These are phyloP conservation scores for Atkinsonella hypoxylon DNA, from an alignment of 2,329 filamentous ascomycete genomes.

Conservation along the genomic window DNA sequence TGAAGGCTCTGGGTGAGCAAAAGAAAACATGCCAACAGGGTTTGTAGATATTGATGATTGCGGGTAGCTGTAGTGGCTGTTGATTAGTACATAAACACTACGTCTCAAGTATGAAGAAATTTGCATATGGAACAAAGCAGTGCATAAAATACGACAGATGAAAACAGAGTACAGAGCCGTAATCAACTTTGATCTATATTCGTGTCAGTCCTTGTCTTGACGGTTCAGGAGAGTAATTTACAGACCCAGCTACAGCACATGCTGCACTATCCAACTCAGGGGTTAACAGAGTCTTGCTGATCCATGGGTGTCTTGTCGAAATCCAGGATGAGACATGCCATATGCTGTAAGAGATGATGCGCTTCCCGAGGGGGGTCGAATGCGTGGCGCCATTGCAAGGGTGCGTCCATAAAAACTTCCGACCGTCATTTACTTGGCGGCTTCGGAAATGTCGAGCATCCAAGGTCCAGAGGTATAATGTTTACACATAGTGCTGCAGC, in stretches of 20 bases:
- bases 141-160: constrained; percentile 16
- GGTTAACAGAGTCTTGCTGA: not conserved
- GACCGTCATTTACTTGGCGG: too few species aligned
- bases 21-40: constrained; percentile 42
- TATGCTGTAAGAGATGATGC: too few species aligned
- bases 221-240: constrained; percentile 12
- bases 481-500: too few species aligned
- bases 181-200: constrained; percentile 45
- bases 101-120: not conserved
- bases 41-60: constrained; percentile 38
- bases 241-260: constrained; percentile 15
- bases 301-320: not conserved
- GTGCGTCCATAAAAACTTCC: too few species aligned
- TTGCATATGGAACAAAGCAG: not conserved
- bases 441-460: too few species aligned
- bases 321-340: not conserved
- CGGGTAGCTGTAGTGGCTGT: constrained; percentile 45
- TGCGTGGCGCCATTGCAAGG: too few species aligned
- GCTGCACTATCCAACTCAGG: not conserved
- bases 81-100: constrained; percentile 46
- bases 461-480: too few species aligned
- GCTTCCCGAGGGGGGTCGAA: too few species aligned
- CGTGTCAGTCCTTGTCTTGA: constrained; percentile 13
- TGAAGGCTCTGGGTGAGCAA: constrained; percentile 48
- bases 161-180: constrained; percentile 25